Evolutionary conservation across 768 basidiomycete genomes (phyloP).

Genomic region (Leucosporidium creatinivorum): DNA sequence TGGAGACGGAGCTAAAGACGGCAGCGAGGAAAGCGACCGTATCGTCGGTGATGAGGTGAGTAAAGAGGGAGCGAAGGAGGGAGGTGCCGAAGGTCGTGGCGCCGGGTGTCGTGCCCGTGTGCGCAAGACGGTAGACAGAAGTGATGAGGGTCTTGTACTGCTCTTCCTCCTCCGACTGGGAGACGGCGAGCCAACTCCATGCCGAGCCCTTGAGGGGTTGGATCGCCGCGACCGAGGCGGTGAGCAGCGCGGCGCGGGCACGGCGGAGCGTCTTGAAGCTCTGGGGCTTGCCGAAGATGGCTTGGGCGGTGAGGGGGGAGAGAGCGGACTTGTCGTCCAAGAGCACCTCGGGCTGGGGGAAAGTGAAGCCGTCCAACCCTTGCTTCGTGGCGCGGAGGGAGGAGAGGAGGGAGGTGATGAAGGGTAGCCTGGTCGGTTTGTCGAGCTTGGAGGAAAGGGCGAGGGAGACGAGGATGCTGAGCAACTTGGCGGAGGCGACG

Average conservation of each 20-base stretch:
- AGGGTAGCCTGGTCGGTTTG: slow-evolving; percentile 51
- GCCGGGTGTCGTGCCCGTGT: slow-evolving; percentile 39
- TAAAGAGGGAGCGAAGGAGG: slow-evolving; percentile 55
- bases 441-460: slow-evolving; percentile 52
- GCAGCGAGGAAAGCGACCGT: slow-evolving; percentile 74
- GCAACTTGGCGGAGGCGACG: slow-evolving; percentile 49
- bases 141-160: slow-evolving; percentile 58
- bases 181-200: slow-evolving; percentile 25
- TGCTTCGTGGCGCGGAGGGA: slow-evolving; percentile 24
- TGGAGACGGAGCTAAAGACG: slow-evolving; percentile 47
- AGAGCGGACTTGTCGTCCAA: neutral
- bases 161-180: slow-evolving; percentile 37
- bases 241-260: slow-evolving; percentile 31
- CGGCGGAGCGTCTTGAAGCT: slow-evolving; percentile 32
- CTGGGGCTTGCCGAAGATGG: slow-evolving; percentile 31
- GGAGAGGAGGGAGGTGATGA: slow-evolving; percentile 47
- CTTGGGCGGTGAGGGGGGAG: slow-evolving; percentile 1
- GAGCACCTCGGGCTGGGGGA: slow-evolving; percentile 8
- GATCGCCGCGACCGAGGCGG: slow-evolving; percentile 31
- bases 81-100: slow-evolving; percentile 34
- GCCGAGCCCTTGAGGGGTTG: slow-evolving; percentile 13
- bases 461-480: slow-evolving; percentile 60
- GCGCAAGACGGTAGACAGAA: slow-evolving; percentile 60
- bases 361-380: slow-evolving; percentile 9
- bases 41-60: slow-evolving; percentile 57